Evolutionary conservation across 805 yeast species (phyloP).

Genomic region (Torulaspora microellipsoides): DNA sequence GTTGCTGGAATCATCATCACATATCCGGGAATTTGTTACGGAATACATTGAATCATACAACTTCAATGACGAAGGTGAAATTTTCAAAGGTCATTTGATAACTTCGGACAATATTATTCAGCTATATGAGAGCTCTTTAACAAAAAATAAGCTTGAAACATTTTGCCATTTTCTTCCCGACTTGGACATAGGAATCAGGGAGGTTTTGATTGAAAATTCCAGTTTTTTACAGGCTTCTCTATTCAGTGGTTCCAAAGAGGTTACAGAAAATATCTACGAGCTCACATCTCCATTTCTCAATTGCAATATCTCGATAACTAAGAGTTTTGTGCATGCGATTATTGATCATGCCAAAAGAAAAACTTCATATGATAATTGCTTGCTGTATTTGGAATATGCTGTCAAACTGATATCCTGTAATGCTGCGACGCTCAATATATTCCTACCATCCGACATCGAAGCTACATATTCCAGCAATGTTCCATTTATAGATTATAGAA

Average conservation of each 20-base stretch:
- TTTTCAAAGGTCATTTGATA: conserved; percentile 33
- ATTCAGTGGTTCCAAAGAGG: conserved; percentile 11
- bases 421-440: conserved; percentile 8
- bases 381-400: conserved; percentile 8
- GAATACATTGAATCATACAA: conserved; percentile 25
- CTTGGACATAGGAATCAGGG: conserved; percentile 5
- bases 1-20: conserved; percentile 13
- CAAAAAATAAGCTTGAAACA: conserved; percentile 11
- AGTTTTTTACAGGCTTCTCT: conserved; percentile 15
- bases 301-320: conserved; percentile 10
- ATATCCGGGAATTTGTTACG: conserved; percentile 18
- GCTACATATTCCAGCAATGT: conserved; percentile 29
- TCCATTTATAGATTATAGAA: conserved; percentile 32
- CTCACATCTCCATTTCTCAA: conserved; percentile 10
- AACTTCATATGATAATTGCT: not conserved
- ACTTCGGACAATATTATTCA: conserved; percentile 34
- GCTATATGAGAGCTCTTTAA: conserved; percentile 32
- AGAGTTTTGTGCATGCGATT: conserved; percentile 12
- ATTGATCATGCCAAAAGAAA: conserved; percentile 9
- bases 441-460: conserved; percentile 18
- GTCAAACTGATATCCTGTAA: conserved; percentile 14
- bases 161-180: conserved; percentile 24
- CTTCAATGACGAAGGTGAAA: conserved; percentile 25
- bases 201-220: conserved; percentile 14
- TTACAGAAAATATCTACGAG: conserved; percentile 12